These are phyloP conservation scores for Monosporascus sp. DNA, from an alignment of 2,329 filamentous ascomycete species.

Conservation along the genomic window DNA sequence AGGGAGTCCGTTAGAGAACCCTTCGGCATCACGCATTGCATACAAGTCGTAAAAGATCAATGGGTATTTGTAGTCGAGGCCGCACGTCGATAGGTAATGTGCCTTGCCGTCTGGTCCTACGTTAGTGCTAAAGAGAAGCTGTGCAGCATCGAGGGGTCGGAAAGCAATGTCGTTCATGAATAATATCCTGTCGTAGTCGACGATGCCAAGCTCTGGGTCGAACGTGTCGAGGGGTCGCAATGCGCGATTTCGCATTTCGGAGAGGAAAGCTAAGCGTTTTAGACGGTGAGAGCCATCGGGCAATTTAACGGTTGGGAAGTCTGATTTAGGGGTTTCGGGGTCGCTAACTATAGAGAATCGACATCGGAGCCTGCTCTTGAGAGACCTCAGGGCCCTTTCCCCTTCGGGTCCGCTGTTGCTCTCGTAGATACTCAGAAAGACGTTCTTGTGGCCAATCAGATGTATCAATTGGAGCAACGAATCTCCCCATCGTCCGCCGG, in stretches of 20 bases:
- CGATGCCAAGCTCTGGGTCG: constrained; percentile 27
- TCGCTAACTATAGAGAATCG: constrained; percentile 53
- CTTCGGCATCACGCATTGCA: constrained; percentile 62
- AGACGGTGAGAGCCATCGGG: constrained; percentile 58
- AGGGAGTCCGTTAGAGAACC: constrained; percentile 56
- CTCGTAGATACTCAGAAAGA: constrained; percentile 69
- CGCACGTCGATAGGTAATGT: constrained; percentile 64
- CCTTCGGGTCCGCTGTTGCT: constrained; percentile 59
- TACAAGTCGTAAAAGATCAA: constrained; percentile 71
- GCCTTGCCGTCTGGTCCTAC: constrained; percentile 43
- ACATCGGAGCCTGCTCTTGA: constrained; percentile 43
- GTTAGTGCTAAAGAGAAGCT: constrained; percentile 59
- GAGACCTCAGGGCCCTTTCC: constrained; percentile 45
- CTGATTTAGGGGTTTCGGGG: constrained; percentile 49
- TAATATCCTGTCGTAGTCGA: constrained; percentile 50
- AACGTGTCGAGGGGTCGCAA: constrained; percentile 54
- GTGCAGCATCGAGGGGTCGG: constrained; percentile 45
- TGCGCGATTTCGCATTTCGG: constrained; percentile 67
- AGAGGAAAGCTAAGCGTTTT: constrained; percentile 69
- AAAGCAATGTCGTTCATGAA: constrained; percentile 64
- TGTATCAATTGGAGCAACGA: constrained; percentile 57
- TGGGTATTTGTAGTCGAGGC: constrained; percentile 63
- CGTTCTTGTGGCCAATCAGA: constrained; percentile 60
- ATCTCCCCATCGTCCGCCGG: constrained; percentile 59
- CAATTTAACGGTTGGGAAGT: constrained; percentile 54